Base-by-base conservation (phyloP, 179 eudicot species). In the Patellifolia procumbens region DNA sequence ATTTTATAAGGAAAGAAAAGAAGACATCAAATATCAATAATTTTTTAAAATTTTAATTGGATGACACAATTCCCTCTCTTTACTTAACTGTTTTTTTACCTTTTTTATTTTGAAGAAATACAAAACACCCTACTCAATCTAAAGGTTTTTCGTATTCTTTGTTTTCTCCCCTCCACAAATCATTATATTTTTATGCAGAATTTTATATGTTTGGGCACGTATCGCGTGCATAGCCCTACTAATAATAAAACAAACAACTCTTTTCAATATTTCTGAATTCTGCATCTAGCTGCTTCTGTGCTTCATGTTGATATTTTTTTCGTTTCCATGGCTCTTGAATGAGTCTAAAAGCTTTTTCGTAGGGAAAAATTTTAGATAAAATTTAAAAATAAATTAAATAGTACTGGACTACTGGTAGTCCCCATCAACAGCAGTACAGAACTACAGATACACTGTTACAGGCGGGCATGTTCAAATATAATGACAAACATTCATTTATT, bases 221-320 rank as follows among this genome's bases (percentile, higher is more conserved):
- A n/a, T 59, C 28, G 64, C 15, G 26, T 34, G 12, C 64, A 59
- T 59, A 59, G 24, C 19, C 24, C 7, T 7, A 19, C 7, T 63
- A 34, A 64, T 64, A 64, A 39, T 39, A 64, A 64, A 64, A 64
- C 29, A 64, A 45, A 64, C 37, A 45, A 64, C 37, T 37, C 12
- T 64, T 35, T 35, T 48, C 37, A 64, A 64, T 64, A 10, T 64
- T 5, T 20, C 46, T 64, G 35, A 29, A 46, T 20, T 64, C 69
- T 39, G 8, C 69, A 64, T 42, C 46, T 35, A 35, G 46, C 4
- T 35, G 2, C 11, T n/a, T n/a, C n/a, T n/a, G n/a, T n/a, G n/a
- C n/a, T 16, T 64, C 46, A 68, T 67, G n/a, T 43, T 22, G n/a
- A 22, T 68, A 68, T n/a, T 22, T n/a, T 42, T 43, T 37, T n/a